Evolutionary conservation across 2,329 filamentous ascomycete species (phyloP).

Genomic region (Lachnellula arida): DNA sequence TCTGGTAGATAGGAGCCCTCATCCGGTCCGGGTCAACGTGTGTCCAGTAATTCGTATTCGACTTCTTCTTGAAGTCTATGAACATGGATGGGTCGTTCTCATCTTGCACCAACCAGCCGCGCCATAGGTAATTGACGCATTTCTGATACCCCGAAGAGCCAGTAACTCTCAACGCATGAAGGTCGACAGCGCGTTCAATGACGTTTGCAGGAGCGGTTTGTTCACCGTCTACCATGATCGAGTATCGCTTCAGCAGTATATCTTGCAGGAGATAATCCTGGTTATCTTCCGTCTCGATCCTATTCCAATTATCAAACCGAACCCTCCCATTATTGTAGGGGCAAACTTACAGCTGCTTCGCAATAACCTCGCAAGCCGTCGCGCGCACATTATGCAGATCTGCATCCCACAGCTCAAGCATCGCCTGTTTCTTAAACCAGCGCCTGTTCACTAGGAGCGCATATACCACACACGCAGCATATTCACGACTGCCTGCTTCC

Average conservation of each 20-base stretch:
- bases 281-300: constrained; percentile 83
- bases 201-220: constrained; percentile 77
- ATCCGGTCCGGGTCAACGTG: constrained; percentile 95
- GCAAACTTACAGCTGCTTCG: constrained; percentile 61
- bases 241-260: constrained; percentile 83
- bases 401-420: constrained; percentile 85
- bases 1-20: constrained; percentile 89
- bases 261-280: constrained; percentile 72
- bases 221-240: constrained; percentile 67
- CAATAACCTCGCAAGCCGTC: constrained; percentile 82
- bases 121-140: constrained; percentile 89
- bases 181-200: constrained; percentile 87
- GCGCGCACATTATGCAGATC: constrained; percentile 76
- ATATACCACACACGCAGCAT: constrained; percentile 66
- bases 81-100: constrained; percentile 88
- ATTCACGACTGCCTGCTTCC: constrained; percentile 71
- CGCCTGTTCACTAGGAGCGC: constrained; percentile 39
- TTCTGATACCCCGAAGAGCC: constrained; percentile 89
- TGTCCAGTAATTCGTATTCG: constrained; percentile 68
- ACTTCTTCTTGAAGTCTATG: constrained; percentile 79
- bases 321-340: neutral
- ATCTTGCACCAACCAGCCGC: constrained; percentile 94
- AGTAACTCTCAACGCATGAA: constrained; percentile 85
- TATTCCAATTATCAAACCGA: constrained; percentile 28
- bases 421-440: constrained; percentile 76